These are phyloP conservation scores for Meyerozyma sp. DNA, from an alignment of 1,139 yeast species.

Conservation along the genomic window DNA sequence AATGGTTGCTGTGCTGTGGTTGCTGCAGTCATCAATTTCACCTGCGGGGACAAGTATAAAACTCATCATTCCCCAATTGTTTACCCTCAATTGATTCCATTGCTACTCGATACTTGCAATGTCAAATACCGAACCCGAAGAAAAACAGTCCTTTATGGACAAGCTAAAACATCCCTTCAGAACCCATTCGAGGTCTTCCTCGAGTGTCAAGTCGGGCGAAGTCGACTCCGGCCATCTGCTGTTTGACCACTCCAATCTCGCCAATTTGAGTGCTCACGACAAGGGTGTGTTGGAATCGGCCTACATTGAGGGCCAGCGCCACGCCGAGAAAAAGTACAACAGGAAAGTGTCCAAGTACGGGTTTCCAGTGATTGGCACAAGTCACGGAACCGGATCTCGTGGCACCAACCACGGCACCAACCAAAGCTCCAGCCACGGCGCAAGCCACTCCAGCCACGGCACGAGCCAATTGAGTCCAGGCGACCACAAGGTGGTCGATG, in stretches of 20 bases:
- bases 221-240: neutral
- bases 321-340: slow-evolving; percentile 12
- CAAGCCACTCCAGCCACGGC: slow-evolving; percentile 2
- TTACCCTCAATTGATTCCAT: neutral
- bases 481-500: neutral
- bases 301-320: slow-evolving; percentile 20
- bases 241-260: slow-evolving; percentile 4
- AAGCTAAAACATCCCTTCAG: slow-evolving; percentile 26
- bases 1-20: slow-evolving; percentile 1
- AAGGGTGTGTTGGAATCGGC: slow-evolving; percentile 11
- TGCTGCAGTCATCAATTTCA: slow-evolving; percentile 1
- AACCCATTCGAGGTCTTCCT: slow-evolving; percentile 17
- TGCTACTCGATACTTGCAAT: slow-evolving; percentile 1
- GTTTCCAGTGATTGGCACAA: slow-evolving; percentile 3
- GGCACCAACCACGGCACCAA: too few relatives aligned
- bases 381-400: too few relatives aligned
- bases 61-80: neutral
- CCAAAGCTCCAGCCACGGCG: slow-evolving; percentile 1
- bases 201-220: slow-evolving; percentile 8
- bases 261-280: slow-evolving; percentile 2
- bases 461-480: neutral
- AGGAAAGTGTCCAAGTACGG: slow-evolving; percentile 2
- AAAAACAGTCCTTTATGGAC: slow-evolving; percentile 17
- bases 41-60: neutral
- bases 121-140: slow-evolving; percentile 9